Evolutionary conservation across 2,329 filamentous ascomycete genomes (phyloP), one percentile per base, ranked within the genome.

Genomic region (Monosporascus cannonballus): DNA sequence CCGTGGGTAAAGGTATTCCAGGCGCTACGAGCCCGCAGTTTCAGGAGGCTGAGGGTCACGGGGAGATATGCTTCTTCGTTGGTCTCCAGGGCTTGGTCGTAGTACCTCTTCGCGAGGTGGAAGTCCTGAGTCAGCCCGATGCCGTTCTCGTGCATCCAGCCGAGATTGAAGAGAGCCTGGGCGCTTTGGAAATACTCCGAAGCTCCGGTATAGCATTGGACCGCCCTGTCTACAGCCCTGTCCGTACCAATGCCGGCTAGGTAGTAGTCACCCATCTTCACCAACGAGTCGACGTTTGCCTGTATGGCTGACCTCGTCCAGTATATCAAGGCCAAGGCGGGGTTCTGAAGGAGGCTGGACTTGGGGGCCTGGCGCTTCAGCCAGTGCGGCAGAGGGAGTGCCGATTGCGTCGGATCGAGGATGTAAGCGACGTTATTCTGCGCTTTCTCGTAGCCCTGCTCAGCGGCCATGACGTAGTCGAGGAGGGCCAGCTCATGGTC

Each of bases 111-210:
- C 2, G 95, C 94, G 52, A 99, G 84, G 66, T 99, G 94, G 68
- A 95, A 99, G 67, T 99, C 94, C 67, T 99, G 94, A 51, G 89
- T 87, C 20, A 97, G 81, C 2, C 92, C 90, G 48, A 97, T 79
- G 7, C 94, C 94, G 64, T 97, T 96, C 71, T 99, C 94, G 65
- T 99, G 91, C 93, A 99, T 97, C 94, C 94, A 99, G 5, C 94
- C 95, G 15, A 99, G 77, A 64, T 99, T 97, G 82, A 91, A 99
- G 53, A 96, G 83, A 15, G 95, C 94, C 71, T 99, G 95, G 2
- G 93, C 94, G 61, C 90, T 96, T 65, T 91, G 87, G 61, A 93
- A 85, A 54, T 89, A 91, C 66, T 99, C 94, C 0, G 92, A 92
- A 1, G 94, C 94, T 4, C 90, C 89, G 50, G 89, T 87, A 64